Evolutionary conservation across 108 stramenopile species (phyloP).

Genomic region (Stephanodiscus minutulus): DNA sequence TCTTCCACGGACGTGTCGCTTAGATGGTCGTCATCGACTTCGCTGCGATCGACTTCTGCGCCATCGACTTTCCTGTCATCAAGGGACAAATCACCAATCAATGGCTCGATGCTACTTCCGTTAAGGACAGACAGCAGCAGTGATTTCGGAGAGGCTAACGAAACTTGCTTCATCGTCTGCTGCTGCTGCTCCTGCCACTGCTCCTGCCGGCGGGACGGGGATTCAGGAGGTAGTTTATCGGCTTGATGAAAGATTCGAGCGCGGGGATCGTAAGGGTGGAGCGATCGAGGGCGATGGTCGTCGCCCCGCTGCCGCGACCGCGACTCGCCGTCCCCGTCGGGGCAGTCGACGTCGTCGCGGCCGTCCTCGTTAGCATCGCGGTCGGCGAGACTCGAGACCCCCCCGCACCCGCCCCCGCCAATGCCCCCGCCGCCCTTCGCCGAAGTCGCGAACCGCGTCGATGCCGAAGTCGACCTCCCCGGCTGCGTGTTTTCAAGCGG

Average conservation of each 20-base stretch:
- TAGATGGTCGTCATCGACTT: background rate
- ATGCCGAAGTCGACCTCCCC: no score
- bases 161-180: background rate
- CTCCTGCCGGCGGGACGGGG: background rate
- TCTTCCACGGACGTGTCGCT: background rate
- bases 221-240: background rate
- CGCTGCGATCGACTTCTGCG: background rate
- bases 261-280: background rate
- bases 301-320: background rate
- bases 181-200: background rate
- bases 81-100: background rate
- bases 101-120: background rate
- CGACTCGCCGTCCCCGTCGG: background rate
- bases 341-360: background rate
- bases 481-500: background rate
- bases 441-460: no score
- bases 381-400: background rate
- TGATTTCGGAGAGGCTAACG: background rate
- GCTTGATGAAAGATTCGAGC: background rate
- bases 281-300: background rate
- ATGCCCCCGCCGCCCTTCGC: background rate
- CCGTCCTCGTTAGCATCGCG: background rate
- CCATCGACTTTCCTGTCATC: background rate
- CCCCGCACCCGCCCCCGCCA: background rate
- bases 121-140: background rate